Evolutionary conservation across 140 eudicot species (phyloP).

Genomic region (Bidens hawaiensis): DNA sequence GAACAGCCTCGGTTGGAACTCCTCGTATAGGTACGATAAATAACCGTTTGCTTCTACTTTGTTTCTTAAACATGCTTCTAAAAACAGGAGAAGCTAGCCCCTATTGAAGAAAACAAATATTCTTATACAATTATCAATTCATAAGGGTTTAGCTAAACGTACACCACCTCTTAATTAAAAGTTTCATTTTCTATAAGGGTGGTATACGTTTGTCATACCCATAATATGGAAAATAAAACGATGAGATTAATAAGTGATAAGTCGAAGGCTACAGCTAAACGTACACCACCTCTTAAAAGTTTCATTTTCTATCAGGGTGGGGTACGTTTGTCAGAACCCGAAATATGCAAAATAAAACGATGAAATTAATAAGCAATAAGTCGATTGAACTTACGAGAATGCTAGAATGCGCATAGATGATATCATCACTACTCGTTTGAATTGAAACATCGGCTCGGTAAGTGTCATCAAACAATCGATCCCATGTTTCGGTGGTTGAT

Average conservation of each 20-base stretch:
- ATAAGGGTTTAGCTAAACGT: too few relatives aligned
- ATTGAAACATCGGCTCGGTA: constrained; percentile 85
- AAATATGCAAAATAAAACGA: neutral
- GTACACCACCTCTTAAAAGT: too few relatives aligned
- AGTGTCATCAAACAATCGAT: constrained; percentile 75
- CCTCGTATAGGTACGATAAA: constrained; percentile 62
- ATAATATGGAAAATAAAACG: too few relatives aligned
- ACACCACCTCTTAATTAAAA: too few relatives aligned
- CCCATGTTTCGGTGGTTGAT: constrained; percentile 44
- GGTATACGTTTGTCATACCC: too few relatives aligned
- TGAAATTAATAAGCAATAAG: neutral
- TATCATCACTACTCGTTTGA: constrained; percentile 45
- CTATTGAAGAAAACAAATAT: constrained; percentile 26
- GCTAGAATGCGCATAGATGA: constrained; percentile 70
- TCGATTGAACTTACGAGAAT: constrained; percentile 49
- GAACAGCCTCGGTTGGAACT: constrained; percentile 77
- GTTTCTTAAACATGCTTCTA: constrained; percentile 49
- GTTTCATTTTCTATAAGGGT: too few relatives aligned
- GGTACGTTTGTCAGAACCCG: neutral
- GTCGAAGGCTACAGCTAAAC: too few relatives aligned
- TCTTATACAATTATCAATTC: neutral
- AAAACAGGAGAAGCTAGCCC: constrained; percentile 89
- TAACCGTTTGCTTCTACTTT: constrained; percentile 27
- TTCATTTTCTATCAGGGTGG: too few relatives aligned
- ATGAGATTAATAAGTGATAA: too few relatives aligned